A percentile compares a stretch with the other conserved stretches of the same genome.
Evolutionary conservation across 257 asterid genomes (phyloP).

Genomic region (Ligustrum vulgare): DNA sequence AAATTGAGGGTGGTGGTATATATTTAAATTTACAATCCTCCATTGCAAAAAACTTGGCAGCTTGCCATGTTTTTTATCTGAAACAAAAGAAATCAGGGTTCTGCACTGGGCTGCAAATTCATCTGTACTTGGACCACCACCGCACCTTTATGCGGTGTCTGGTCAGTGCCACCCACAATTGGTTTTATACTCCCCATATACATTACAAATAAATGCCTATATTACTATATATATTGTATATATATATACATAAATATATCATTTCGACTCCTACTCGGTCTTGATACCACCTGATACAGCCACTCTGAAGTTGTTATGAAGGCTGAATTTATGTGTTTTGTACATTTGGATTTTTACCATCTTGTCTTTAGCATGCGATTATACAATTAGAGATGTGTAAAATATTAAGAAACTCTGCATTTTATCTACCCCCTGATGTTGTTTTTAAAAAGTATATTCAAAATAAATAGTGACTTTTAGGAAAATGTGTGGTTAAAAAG

Average conservation of each 20-base stretch:
- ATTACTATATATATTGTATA: no score
- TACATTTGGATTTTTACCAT: neutral
- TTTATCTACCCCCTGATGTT: no score
- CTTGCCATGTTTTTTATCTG: neutral
- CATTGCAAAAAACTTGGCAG: neutral
- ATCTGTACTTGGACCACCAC: constrained; percentile 19
- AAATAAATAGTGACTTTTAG: no score
- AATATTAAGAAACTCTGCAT: no score
- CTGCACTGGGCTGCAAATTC: constrained; percentile 33
- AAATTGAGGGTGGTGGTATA: neutral
- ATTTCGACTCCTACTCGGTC: neutral
- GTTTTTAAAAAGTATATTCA: no score
- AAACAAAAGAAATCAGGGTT: neutral
- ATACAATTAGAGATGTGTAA: no score
- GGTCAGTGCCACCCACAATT: constrained; percentile 4
- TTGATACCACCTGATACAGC: neutral
- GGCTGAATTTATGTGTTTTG: neutral
- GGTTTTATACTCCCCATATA: neutral
- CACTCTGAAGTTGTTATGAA: neutral
- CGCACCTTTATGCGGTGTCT: constrained; percentile 13
- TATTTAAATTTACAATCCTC: neutral
- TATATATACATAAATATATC: no score
- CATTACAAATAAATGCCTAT: neutral
- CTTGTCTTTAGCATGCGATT: no score
- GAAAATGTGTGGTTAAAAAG: no score